Percentiles rank a stretch among this genome's conserved stretches.
Conservation (phyloP, 257 asterid species). For the Solanum okadae region DNA sequence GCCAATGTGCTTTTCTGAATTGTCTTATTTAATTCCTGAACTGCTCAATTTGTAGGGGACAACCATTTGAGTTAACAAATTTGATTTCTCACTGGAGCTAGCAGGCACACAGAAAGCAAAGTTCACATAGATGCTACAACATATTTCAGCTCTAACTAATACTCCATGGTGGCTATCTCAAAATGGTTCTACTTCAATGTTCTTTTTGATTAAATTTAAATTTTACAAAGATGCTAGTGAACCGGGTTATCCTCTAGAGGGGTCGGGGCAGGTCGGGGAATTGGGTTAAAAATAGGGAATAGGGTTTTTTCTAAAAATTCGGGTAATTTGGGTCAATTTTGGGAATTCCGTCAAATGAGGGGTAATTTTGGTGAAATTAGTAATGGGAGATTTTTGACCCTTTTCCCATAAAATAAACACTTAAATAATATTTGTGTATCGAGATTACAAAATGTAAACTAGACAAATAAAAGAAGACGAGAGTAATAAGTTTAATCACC, state of each 20-base stretch:
- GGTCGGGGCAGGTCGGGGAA: too few species aligned
- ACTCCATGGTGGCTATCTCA: neutral
- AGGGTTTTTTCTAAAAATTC: too few species aligned
- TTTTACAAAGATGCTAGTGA: neutral
- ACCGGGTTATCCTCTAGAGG: too few species aligned
- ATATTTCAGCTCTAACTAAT: neutral
- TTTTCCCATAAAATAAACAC: neutral
- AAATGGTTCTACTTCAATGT: neutral
- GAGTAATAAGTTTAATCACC: too few species aligned
- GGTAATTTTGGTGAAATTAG: too few species aligned
- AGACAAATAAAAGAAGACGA: neutral
- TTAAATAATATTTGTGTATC: neutral
- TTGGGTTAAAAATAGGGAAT: too few species aligned
- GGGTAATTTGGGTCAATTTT: too few species aligned
- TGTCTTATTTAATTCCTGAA: neutral
- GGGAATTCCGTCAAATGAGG: too few species aligned
- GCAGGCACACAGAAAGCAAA: neutral
- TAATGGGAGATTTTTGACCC: too few species aligned
- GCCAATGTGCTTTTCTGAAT: too few species aligned
- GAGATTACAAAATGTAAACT: neutral
- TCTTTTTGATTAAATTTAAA: neutral
- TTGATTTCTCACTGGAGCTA: neutral
- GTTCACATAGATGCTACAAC: neutral
- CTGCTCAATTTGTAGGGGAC: neutral
- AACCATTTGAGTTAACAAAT: neutral